Base-by-base conservation (phyloP, 805 yeast species). In the Kluyveromyces lactis region DNA sequence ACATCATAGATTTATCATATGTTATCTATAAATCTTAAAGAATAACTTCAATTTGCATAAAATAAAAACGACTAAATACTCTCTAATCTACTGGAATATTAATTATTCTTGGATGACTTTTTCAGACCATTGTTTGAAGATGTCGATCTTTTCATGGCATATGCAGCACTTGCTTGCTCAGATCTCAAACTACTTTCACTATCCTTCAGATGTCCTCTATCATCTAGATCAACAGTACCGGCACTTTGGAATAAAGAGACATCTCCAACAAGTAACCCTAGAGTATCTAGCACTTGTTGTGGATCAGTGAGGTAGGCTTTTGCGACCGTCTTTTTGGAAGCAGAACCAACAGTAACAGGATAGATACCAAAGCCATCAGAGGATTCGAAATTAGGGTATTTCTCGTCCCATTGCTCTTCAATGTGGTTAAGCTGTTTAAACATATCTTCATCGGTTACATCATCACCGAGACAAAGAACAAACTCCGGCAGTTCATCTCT, bases 371-470 rank as follows among this genome's bases (percentile, higher is more conserved):
- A 73, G 23, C 72, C 75, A 50, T 66, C 68, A n/a, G 58, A 50
- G 49, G 77, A 73, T 40, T 59, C 61, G 29, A 66, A 57, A 5
- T 65, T 62, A 2, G 65, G 58, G 8, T 56, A 57, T 13, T 61
- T 59, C 15, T 68, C 55, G 11, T 55, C 46, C 43, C 62, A 64
- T n/a, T 53, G 50, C 2, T 56, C 52, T 51, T 81, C 86, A 48
- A 85, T 75, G 2, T 66, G 68, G 42, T 79, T 75, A 51, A 92
- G 67, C 19, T 90, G 81, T 43, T 68, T 71, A 61, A 92, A 92
- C 99, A 92, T 92, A 55, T 92, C 98, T 61, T 92, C 99, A 61
- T 92, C 99, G 0, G 99, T 92, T 31, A 81, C 72, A 60, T 92
- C 99, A 61, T 92, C 99, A 38, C 99, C 99, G 32, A 86, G 63